These are phyloP conservation scores for Zarea fungicola DNA, from an alignment of 2,329 filamentous ascomycete species.

Conservation along the genomic window DNA sequence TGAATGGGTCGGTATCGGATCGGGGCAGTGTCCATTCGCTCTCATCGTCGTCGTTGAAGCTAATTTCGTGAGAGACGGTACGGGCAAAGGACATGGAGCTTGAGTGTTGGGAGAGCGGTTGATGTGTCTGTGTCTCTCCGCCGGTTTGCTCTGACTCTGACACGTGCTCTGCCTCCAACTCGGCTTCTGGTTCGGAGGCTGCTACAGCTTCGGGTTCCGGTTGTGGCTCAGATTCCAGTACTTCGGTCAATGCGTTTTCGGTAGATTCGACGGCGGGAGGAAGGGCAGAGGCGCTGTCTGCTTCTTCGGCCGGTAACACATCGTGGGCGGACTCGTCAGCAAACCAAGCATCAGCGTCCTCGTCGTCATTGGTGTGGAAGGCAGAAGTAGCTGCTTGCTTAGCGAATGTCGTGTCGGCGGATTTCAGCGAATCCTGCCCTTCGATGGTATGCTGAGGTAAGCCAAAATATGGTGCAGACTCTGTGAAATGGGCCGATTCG, in stretches of 20 bases:
- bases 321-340: not conserved
- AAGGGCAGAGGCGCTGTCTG: not conserved
- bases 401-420: not conserved
- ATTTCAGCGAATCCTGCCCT: not conserved
- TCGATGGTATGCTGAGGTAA: not conserved
- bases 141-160: not conserved
- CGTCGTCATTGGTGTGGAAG: slow-evolving; percentile 1
- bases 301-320: not conserved
- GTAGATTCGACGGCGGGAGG: not conserved
- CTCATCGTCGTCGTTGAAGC: slow-evolving; percentile 56
- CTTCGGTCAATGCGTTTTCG: not conserved
- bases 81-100: slow-evolving; percentile 60
- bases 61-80: slow-evolving; percentile 58
- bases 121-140: not conserved
- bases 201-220: not conserved
- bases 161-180: not conserved
- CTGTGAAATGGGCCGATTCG: not conserved
- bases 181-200: no score
- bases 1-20: slow-evolving; percentile 52
- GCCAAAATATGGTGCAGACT: not conserved
- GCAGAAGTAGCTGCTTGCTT: not conserved
- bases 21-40: slow-evolving; percentile 51
- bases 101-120: slow-evolving; percentile 42
- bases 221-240: not conserved
- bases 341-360: slow-evolving; percentile 3